phyloP scores from a whole-genome alignment of 768 basidiomycete species.

The Glaciozyma martinii region DNA sequence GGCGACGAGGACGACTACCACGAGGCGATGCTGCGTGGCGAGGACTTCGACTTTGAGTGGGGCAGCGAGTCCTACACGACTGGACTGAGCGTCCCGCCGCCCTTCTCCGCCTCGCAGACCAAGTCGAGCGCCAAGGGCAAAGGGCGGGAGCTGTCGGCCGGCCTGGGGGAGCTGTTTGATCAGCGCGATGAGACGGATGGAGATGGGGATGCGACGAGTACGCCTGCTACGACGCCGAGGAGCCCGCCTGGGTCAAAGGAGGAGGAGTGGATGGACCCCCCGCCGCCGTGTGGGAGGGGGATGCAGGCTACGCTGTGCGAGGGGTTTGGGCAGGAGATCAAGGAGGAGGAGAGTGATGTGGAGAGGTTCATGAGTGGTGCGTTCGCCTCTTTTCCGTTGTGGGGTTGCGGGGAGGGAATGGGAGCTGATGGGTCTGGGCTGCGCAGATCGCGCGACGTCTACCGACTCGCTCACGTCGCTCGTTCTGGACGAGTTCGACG shows the following conservation, averaged over 20 bases:
- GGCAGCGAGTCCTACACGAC: conserved; percentile 30
- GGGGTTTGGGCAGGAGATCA: neutral
- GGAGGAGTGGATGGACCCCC: conserved; percentile 7
- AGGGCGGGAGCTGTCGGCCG: neutral
- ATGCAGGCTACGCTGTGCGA: conserved; percentile 29
- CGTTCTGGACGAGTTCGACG: conserved; percentile 1
- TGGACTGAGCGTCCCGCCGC: neutral
- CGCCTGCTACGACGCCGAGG: conserved; percentile 31
- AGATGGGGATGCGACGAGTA: conserved; percentile 16
- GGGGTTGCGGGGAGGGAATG: neutral
- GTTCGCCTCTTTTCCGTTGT: neutral
- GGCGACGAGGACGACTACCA: conserved; percentile 33
- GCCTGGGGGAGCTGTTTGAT: neutral
- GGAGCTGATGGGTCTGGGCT: neutral
- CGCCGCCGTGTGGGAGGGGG: conserved; percentile 17
- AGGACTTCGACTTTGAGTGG: conserved; percentile 34
- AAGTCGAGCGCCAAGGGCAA: neutral
- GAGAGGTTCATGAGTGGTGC: conserved; percentile 1
- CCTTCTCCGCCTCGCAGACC: neutral
- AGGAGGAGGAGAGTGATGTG: conserved; percentile 8
- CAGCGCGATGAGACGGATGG: neutral
- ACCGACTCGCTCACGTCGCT: conserved; percentile 9
- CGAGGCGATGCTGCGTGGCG: conserved; percentile 34
- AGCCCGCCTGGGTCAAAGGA: conserved; percentile 19
- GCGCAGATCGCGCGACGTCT: neutral